Conservation (phyloP, 306 rosid genomes). For the Betula pendula region DNA sequence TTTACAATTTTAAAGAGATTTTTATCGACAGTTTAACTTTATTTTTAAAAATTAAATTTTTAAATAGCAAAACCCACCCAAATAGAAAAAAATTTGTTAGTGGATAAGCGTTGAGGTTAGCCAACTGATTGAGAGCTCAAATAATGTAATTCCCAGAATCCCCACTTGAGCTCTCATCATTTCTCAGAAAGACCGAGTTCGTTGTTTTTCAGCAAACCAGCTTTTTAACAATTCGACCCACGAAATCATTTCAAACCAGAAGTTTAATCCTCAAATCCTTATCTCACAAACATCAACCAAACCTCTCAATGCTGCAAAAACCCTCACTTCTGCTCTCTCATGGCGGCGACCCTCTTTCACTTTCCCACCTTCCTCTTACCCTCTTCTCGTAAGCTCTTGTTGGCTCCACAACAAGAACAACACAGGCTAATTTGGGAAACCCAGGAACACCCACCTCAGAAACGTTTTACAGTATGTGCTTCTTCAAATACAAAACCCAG, state of each 20-base stretch:
- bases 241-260: not conserved
- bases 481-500: conserved; percentile 43
- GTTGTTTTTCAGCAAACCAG: not conserved
- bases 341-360: conserved; percentile 49
- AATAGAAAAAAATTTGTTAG: no score
- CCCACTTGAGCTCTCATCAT: not conserved
- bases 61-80: no score
- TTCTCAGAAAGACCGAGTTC: not conserved
- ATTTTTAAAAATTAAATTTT: no score
- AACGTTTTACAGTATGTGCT: conserved; percentile 30
- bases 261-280: not conserved
- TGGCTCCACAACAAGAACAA: conserved; percentile 28
- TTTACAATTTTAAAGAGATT: no score
- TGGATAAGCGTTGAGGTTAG: not conserved
- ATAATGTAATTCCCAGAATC: not conserved
- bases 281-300: no score
- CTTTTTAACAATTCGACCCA: not conserved
- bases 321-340: conserved; percentile 3
- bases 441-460: conserved; percentile 24
- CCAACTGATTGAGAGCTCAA: not conserved
- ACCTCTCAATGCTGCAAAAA: not conserved
- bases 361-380: conserved; percentile 23
- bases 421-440: conserved; percentile 8
- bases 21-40: no score
- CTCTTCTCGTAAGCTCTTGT: conserved; percentile 33